phyloP scores from a whole-genome alignment of 305 asterid species.

The Fraxinus ornus region DNA sequence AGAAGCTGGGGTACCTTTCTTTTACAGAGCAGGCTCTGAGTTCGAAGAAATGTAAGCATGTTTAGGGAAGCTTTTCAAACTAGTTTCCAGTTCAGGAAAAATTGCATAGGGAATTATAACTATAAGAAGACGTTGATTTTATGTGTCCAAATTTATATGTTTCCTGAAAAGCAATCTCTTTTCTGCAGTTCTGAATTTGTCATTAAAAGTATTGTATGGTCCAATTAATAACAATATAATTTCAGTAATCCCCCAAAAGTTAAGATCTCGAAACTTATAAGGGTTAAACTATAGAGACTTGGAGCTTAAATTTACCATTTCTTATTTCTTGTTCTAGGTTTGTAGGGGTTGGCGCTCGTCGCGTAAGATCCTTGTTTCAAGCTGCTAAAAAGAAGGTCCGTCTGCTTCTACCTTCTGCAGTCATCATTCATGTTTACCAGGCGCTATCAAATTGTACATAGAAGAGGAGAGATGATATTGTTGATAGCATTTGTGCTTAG shows the following conservation, averaged over 20 bases:
- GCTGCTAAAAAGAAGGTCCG: constrained; percentile 95
- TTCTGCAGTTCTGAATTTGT: background rate
- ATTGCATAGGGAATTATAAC: background rate
- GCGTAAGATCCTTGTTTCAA: constrained; percentile 93
- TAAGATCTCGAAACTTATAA: background rate
- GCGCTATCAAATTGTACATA: background rate
- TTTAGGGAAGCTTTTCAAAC: constrained; percentile 7
- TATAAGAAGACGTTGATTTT: background rate
- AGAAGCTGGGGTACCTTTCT: constrained; percentile 99
- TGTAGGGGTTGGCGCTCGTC: constrained; percentile 97
- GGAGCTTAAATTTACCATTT: constrained; percentile 7
- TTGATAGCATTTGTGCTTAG: background rate
- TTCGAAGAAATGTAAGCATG: constrained; percentile 90
- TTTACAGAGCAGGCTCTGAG: constrained; percentile 94
- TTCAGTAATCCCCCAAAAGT: background rate
- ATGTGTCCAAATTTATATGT: background rate
- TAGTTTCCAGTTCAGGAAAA: background rate
- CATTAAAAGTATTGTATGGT: background rate
- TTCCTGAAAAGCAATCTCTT: background rate
- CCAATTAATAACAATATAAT: background rate
- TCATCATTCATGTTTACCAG: background rate
- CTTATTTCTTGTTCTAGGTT: constrained; percentile 53
- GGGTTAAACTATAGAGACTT: background rate
- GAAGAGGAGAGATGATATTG: background rate
- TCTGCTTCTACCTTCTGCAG: constrained; percentile 14